These are phyloP conservation scores for Mycena metata DNA, from an alignment of 768 basidiomycete species.

Conservation along the genomic window DNA sequence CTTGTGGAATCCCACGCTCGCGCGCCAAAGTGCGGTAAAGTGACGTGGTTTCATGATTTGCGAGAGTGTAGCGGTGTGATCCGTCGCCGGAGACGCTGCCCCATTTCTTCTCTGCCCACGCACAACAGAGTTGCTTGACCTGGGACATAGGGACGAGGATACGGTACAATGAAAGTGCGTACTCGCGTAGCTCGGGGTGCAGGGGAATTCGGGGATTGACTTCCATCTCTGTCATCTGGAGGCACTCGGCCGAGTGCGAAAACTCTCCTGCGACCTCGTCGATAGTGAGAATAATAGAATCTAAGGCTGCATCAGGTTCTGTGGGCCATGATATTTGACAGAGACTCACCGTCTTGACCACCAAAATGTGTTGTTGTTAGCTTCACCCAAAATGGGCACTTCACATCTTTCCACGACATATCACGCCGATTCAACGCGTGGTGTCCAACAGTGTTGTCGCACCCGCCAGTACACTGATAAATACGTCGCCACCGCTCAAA, in stretches of 20 bases:
- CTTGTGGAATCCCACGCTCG: conserved; percentile 7
- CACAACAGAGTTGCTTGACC: neutral
- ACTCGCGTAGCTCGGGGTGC: conserved; percentile 1
- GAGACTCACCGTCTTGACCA: neutral
- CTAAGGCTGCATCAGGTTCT: too few species aligned
- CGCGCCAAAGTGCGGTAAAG: conserved; percentile 14
- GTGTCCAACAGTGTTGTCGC: too few species aligned
- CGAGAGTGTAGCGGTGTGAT: neutral
- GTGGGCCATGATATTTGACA: too few species aligned
- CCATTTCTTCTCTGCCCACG: conserved; percentile 2
- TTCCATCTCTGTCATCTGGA: neutral
- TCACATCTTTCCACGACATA: too few species aligned
- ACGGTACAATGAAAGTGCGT: neutral
- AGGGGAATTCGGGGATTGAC: neutral
- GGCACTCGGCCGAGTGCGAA: neutral
- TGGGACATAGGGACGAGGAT: conserved; percentile 11
- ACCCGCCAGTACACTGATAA: too few species aligned
- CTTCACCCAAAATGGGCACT: too few species aligned
- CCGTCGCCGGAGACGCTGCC: neutral
- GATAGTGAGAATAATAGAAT: neutral
- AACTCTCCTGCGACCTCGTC: conserved; percentile 2
- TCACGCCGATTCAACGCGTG: too few species aligned
- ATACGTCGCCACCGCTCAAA: too few species aligned
- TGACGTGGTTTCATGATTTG: neutral
- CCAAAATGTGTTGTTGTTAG: too few species aligned